Evolutionary conservation across 306 rosid genomes (phyloP), one percentile per base, ranked within the genome.

Genomic region (Dalbergia oliveri): DNA sequence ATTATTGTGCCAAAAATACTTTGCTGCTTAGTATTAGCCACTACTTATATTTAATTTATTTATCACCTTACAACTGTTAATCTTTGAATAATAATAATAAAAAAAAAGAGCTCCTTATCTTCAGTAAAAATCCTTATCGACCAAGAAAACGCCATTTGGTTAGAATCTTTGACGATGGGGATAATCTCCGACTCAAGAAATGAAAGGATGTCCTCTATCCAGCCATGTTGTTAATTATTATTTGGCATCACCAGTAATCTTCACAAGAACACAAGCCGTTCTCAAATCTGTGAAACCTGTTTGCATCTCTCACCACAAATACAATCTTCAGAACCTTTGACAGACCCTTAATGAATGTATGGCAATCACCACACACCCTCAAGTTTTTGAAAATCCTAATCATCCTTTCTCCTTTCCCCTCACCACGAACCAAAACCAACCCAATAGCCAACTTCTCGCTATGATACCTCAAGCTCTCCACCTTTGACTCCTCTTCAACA

Each of bases 401-500:
- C 12, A 76, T 66, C 45, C 60, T 85, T 62, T 77, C 79, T 61
- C 77, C 77, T 34, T 73, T 78, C 5, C 37, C 10, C n/a, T 77
- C 87, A 13, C 84, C 85, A 53, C 76, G 62, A 45, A 82, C 81
- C 88, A 91, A 77, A 65, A 88, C 92, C 82, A 91, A 76, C 11
- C 91, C 91, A 54, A 91, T 89, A 33, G 91, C 96, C 83, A 91
- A 84, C 77, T 89, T 91, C 85, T 91, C 92, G 62, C 93, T 85
- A 59, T 91, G 97, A 51, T 79, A 58, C 79, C 93, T 81, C 83
- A 91, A 80, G 76, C 93, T 89, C 84, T 89, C 93, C 50, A 81
- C 86, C 81, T 88, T 89, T 0, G 92, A 91, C 77, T 89, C 92
- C 9, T 86, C 89, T 66, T 91, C 93, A 76, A 91, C 93, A 31